phyloP scores from a whole-genome alignment of 257 asterid species.

The Capsicum chinense region DNA sequence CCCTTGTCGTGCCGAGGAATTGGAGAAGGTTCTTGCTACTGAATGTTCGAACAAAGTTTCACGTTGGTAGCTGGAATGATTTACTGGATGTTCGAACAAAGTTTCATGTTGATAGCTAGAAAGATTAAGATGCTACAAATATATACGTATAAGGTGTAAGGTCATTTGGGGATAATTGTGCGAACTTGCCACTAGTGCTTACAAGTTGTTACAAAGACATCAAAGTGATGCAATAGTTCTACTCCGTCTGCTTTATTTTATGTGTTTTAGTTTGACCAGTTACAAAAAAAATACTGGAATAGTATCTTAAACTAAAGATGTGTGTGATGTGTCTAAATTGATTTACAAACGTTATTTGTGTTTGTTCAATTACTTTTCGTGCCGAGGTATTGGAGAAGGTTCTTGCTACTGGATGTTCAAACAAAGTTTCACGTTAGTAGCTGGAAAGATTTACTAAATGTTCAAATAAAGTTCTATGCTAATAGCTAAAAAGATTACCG shows the following conservation, averaged over 20 bases:
- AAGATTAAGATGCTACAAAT: not conserved
- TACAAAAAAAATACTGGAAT: not conserved
- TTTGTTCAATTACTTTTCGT: constrained; percentile 26
- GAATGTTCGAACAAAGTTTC: not conserved
- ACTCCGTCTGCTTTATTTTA: not conserved
- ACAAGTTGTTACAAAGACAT: not conserved
- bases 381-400: constrained; percentile 39
- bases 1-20: constrained; percentile 43
- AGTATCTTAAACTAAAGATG: too few relatives aligned
- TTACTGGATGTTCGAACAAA: not conserved
- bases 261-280: not conserved
- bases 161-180: not conserved
- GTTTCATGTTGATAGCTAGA: not conserved
- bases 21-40: constrained; percentile 29
- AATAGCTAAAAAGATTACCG: not conserved
- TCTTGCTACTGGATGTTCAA: not conserved
- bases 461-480: not conserved
- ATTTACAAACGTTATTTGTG: too few relatives aligned
- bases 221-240: not conserved
- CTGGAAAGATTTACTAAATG: too few relatives aligned
- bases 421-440: too few relatives aligned
- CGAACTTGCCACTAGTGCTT: not conserved
- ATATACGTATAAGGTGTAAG: not conserved
- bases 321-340: too few relatives aligned
- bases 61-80: not conserved